These are phyloP conservation scores for Chamaecrista fasciculata DNA, from an alignment of 306 rosid species.

Conservation along the genomic window DNA sequence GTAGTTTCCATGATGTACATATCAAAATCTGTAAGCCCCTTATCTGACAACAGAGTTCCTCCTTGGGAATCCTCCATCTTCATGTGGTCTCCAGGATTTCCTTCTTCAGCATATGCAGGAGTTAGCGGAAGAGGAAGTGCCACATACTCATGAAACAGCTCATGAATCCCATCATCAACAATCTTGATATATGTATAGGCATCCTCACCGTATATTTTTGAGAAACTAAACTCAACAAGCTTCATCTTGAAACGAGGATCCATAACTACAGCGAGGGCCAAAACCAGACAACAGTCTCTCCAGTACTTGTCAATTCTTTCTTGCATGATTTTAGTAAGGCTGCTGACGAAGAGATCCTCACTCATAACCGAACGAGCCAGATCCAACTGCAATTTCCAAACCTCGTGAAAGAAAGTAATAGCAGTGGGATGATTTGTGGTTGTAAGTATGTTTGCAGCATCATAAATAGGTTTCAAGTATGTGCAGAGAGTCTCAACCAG, in stretches of 20 bases:
- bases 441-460: conserved; percentile 71
- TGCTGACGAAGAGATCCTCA: conserved; percentile 63
- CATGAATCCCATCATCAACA: conserved; percentile 88
- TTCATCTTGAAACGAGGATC: conserved; percentile 98
- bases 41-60: conserved; percentile 59
- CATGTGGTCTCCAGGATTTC: conserved; percentile 42
- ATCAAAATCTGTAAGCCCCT: conserved; percentile 87
- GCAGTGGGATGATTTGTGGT: conserved; percentile 57
- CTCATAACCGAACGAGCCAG: conserved; percentile 47
- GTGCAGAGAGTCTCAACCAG: conserved; percentile 69
- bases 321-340: conserved; percentile 55
- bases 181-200: conserved; percentile 63
- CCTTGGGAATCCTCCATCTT: conserved; percentile 52
- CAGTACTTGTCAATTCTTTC: conserved; percentile 74
- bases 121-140: conserved; percentile 83
- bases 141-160: conserved; percentile 78
- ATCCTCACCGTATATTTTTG: conserved; percentile 72
- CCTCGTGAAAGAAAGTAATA: conserved; percentile 78
- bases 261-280: conserved; percentile 89
- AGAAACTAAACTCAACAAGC: conserved; percentile 93
- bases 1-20: conserved; percentile 89
- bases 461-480: conserved; percentile 68
- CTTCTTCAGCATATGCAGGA: conserved; percentile 73
- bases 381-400: conserved; percentile 87
- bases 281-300: conserved; percentile 74